Evolutionary conservation across 768 basidiomycete genomes (phyloP).

Genomic region (Postia placenta): DNA sequence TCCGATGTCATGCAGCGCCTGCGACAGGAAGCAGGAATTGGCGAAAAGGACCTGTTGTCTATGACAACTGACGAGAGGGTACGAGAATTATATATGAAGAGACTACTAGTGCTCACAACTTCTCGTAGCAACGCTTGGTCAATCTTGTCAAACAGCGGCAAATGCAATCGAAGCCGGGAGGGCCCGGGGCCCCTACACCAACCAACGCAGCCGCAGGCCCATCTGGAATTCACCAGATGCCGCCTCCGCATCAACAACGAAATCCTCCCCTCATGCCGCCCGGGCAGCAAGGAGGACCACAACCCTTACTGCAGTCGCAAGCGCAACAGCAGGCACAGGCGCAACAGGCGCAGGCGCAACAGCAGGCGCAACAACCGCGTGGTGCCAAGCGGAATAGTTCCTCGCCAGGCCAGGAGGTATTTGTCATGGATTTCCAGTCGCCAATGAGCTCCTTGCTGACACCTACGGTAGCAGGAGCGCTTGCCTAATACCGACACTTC

Average conservation of each 20-base stretch:
- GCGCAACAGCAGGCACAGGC: conserved; percentile 14
- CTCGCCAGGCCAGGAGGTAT: conserved; percentile 30
- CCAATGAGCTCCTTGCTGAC: conserved; percentile 1
- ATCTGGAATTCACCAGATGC: too few relatives aligned
- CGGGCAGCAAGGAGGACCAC: conserved; percentile 16
- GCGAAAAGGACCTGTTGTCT: conserved; percentile 38
- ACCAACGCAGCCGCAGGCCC: conserved; percentile 38
- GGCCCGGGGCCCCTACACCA: conserved; percentile 25
- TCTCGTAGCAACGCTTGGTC: conserved; percentile 8
- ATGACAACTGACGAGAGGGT: conserved; percentile 61
- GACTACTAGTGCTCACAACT: neutral
- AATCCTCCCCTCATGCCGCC: conserved; percentile 13
- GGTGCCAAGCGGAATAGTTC: conserved; percentile 28
- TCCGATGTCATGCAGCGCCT: conserved; percentile 24
- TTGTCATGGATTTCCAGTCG: conserved; percentile 4
- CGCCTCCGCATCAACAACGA: conserved; percentile 29
- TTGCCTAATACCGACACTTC: conserved; percentile 26
- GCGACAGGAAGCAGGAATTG: conserved; percentile 38
- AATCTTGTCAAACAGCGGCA: neutral
- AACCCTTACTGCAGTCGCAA: conserved; percentile 28
- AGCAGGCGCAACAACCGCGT: conserved; percentile 12
- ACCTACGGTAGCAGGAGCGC: conserved; percentile 19
- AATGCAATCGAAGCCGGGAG: neutral
- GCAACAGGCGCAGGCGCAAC: conserved; percentile 48
- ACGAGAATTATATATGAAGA: conserved; percentile 9